Evolutionary conservation across 164 flowering plant species (phyloP), one percentile per base, ranked within the genome.

Genomic region (Buxus sempervirens): DNA sequence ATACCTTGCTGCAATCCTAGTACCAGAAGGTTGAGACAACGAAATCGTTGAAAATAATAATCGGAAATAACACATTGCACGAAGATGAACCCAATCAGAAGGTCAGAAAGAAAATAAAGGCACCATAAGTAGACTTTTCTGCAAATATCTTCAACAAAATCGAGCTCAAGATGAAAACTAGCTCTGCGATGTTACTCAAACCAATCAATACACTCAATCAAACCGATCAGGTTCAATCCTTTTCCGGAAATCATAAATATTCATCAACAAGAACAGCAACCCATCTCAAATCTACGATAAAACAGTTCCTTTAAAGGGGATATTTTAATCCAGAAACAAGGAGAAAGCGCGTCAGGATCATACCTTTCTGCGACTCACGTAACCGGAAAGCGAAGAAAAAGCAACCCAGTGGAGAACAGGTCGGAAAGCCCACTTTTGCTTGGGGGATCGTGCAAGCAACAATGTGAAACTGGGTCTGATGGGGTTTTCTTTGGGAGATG

Each of bases 391-490:
- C 22, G 21, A 53, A 65, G 69, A 64, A 53, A 60, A 69, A 73
- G 65, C 65, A 73, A 62, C 58, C 62, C 26, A 53, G 19, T 25
- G 22, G 65, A 28, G 21, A 19, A 7, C 13, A 61, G 16, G 21
- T 61, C 22, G 15, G 18, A 36, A 51, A 27, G 28, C 13, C 56
- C 2, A 27, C 28, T 32, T 66, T 75, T 20, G 72, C 62, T 72
- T 80, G 13, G 55, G 74, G 74, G 85, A 74, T 80, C 85, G 80
- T 80, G 85, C 77, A 78, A 77, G 78, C 82, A 80, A 80, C 77
- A 67, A 75, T 62, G 63, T 25, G 27, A 5, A 28, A 38, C 18
- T 60, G 64, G 66, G 76, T 66, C 54, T 19, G 16, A 25, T 57
- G 67, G 27, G 58, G 59, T 64, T 70, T 41, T 53, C 58, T 65